phyloP scores from a whole-genome alignment of 768 basidiomycete genomes.

The Paxillus involutus region DNA sequence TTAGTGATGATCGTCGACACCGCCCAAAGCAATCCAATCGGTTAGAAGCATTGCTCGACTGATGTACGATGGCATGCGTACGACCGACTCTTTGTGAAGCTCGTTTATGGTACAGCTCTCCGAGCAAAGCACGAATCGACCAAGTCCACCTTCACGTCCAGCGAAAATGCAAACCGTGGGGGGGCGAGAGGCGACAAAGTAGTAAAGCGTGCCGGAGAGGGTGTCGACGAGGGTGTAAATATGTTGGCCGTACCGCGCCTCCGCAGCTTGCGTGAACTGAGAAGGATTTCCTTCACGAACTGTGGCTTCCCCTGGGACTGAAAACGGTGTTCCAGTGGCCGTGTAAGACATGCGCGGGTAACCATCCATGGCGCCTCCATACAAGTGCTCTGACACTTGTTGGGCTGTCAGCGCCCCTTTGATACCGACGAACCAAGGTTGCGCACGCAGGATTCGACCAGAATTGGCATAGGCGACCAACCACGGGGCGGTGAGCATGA shows the following conservation, averaged over 20 bases:
- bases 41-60: neutral
- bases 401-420: conserved; percentile 15
- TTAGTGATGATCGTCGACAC: neutral
- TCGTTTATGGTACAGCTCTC: conserved; percentile 14
- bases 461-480: conserved; percentile 12
- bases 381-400: conserved; percentile 8
- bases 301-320: neutral
- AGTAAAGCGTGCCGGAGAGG: conserved; percentile 12
- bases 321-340: conserved; percentile 15
- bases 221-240: conserved; percentile 20
- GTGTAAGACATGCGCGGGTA: conserved; percentile 10
- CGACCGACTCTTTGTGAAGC: conserved; percentile 19
- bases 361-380: conserved; percentile 9
- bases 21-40: conserved; percentile 4
- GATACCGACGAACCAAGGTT: conserved; percentile 23
- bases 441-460: conserved; percentile 12
- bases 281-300: conserved; percentile 5
- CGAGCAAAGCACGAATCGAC: conserved; percentile 23
- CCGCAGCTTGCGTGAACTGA: conserved; percentile 1
- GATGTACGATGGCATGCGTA: neutral
- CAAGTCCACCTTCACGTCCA: conserved; percentile 20
- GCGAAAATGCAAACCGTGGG: conserved; percentile 22
- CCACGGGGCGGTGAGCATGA: conserved; percentile 4
- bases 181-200: conserved; percentile 13
- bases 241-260: neutral